A percentile compares a stretch with the other conserved stretches of the same genome.
These are phyloP conservation scores for Chenopodium berlandieri DNA, from an alignment of 148 eudicot genomes.

Conservation along the genomic window DNA sequence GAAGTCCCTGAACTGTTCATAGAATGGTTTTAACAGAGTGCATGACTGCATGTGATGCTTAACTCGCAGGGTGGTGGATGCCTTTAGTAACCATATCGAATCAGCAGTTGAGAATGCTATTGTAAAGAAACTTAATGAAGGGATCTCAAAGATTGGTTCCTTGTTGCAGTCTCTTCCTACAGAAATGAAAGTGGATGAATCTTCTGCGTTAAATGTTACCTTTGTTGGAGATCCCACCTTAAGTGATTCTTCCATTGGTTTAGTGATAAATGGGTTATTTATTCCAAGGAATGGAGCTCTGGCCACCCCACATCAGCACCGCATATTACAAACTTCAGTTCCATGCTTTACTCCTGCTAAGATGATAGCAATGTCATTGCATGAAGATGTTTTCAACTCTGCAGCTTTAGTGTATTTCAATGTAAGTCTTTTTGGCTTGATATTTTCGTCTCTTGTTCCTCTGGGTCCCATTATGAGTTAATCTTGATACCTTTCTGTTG, in stretches of 20 bases:
- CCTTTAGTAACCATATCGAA: constrained; percentile 59
- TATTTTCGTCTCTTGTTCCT: no score
- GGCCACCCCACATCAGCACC: constrained; percentile 20
- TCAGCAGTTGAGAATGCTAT: constrained; percentile 73
- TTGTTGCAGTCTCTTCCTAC: constrained; percentile 63
- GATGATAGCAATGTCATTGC: constrained; percentile 73
- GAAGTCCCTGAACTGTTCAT: background rate
- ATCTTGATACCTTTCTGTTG: background rate
- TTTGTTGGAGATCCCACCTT: constrained; percentile 56
- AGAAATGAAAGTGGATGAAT: constrained; percentile 51
- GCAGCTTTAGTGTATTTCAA: constrained; percentile 60
- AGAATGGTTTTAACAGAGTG: background rate
- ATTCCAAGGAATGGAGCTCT: constrained; percentile 32
- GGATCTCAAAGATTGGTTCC: constrained; percentile 49
- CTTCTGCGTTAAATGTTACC: constrained; percentile 66
- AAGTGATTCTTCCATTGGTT: constrained; percentile 43
- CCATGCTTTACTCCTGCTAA: constrained; percentile 43
- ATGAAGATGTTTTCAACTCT: constrained; percentile 78
- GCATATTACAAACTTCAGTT: constrained; percentile 27
- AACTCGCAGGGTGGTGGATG: constrained; percentile 63
- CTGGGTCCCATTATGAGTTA: background rate
- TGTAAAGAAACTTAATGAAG: constrained; percentile 54
- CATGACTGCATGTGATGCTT: constrained; percentile 24
- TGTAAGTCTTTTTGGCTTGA: constrained; percentile 46
- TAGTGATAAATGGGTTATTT: constrained; percentile 66